Evolutionary conservation across 257 asterid species (phyloP), one percentile per base, ranked within the genome.

Genomic region (Buddleja alternifolia): DNA sequence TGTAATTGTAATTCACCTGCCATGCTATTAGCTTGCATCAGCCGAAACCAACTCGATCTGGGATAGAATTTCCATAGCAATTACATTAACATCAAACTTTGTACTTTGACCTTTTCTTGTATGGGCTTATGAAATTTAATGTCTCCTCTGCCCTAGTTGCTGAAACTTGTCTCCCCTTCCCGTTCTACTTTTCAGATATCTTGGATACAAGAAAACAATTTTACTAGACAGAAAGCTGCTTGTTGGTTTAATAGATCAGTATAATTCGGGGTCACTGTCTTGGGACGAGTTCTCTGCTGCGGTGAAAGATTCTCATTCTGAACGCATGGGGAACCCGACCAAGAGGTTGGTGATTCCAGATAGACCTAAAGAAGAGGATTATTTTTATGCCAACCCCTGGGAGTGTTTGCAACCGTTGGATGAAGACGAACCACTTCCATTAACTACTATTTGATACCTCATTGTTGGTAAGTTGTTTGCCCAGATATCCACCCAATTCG

Each of bases 311-410:
- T 60, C 77, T 24, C 97, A 91, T 42, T 63, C 87, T 2, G 88
- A 82, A 50, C 87, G 93, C 66, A 91, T 94, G 99, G 99, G 99
- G 11, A 89, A 79, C 69, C 99, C 96, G 0, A 78, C 51, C 19
- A 82, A 64, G 69, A 72, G 99, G 64, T 48, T 81, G 78, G 95
- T 84, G 66, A 86, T 94, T 72, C 90, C 92, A 0, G 97, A 94
- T 55, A 81, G 91, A 77, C 99, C 99, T 1, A 94, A 94, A 82
- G 99, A 94, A 78, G 99, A 94, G 73, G 99, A 94, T 73, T 94
- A 94, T 69, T 94, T 94, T 68, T 94, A 94, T 4, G 82, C 99
- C 77, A 94, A 94, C 74, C 99, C 99, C 0, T 84, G 83, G 74
- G 99, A 94, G 69, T 94, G 99, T 75, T 80, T 94, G 77, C 82